Evolutionary conservation across 2,329 filamentous ascomycete species (phyloP), one percentile per base, ranked within the genome.

Genomic region (Biscogniauxia mediterranea): DNA sequence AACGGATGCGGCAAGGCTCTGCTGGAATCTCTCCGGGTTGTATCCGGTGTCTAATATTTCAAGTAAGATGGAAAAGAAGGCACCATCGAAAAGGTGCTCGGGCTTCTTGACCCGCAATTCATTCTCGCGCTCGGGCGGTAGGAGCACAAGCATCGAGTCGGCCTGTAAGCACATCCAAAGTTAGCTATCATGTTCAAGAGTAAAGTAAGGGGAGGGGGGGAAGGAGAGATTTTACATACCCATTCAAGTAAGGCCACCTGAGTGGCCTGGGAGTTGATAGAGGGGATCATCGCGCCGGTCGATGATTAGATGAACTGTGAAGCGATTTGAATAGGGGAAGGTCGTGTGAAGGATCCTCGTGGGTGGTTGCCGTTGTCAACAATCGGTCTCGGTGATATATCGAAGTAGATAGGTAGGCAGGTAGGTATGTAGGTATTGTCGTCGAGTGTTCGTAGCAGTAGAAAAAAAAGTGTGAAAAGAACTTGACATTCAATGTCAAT

Each of bases 21-120:
- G 76, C 60, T 85, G 80, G 59, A 88, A 81, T 62, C 84, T 79
- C 0, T 79, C 76, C 28, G 81, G 79, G 69, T 85, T 81, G 69
- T 87, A 89, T 62, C 81, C 77, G 38, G 80, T 71, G 67, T 88
- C 84, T 54, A 89, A 75, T 68, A 87, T 81, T 71, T 83, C 79
- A 61, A 87, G 80, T 54, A 87, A 79, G 64, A 83, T 75, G 50
- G 81, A 83, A 65, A 87, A 81, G 32, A 83, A 73, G 61, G 81
- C 74, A 58, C 84, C 84, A 65, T 87, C 85, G 70, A 77, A 75
- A 53, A 85, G 77, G 57, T 83, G 79, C 56, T 81, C 77, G 56
- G 84, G 75, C n/a, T 79, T 81, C 65, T 79, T 79, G 70, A 80
- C 79, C 63, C 77, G 75, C 46, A 76, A 71, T 49, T 80, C 76